Conservation (phyloP, 768 basidiomycete genomes). For the Pleurotus sapidus region DNA sequence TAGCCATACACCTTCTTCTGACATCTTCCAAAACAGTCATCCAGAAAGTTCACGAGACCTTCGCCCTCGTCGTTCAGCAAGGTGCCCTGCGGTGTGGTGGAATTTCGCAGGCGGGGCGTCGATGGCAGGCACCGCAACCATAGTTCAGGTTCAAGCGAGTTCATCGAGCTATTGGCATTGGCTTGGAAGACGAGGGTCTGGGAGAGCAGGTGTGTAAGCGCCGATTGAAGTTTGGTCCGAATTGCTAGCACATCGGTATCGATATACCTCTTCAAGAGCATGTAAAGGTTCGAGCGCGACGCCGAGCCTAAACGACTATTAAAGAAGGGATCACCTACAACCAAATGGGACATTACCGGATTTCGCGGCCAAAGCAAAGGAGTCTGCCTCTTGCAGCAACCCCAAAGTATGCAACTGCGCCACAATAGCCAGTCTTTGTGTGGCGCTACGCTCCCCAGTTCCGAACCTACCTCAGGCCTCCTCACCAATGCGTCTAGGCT, state of each 20-base stretch:
- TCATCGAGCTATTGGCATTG: constrained; percentile 36
- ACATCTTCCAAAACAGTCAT: constrained; percentile 83
- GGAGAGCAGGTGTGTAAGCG: constrained; percentile 66
- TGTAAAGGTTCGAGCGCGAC: constrained; percentile 64
- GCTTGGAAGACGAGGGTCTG: constrained; percentile 80
- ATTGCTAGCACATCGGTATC: constrained; percentile 49
- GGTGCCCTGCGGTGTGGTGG: constrained; percentile 49
- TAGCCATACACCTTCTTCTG: constrained; percentile 84
- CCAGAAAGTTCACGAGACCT: constrained; percentile 65
- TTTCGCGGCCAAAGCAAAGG: constrained; percentile 78
- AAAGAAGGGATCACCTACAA: not conserved
- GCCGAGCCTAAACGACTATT: constrained; percentile 31
- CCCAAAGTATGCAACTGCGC: constrained; percentile 77
- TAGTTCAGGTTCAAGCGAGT: constrained; percentile 50
- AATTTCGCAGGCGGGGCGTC: constrained; percentile 28
- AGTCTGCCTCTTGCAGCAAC: constrained; percentile 71
- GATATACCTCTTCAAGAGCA: constrained; percentile 66
- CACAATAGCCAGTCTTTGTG: constrained; percentile 37
- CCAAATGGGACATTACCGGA: constrained; percentile 40
- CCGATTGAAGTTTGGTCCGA: constrained; percentile 38
- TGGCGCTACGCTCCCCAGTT: constrained; percentile 26
- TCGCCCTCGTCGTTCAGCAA: constrained; percentile 54
- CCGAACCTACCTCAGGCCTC: constrained; percentile 16
- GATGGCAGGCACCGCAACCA: constrained; percentile 73
- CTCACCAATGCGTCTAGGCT: constrained; percentile 6